Evolutionary conservation across 2,329 filamentous ascomycete genomes (phyloP).

Genomic region (Tolypocladium sp.): DNA sequence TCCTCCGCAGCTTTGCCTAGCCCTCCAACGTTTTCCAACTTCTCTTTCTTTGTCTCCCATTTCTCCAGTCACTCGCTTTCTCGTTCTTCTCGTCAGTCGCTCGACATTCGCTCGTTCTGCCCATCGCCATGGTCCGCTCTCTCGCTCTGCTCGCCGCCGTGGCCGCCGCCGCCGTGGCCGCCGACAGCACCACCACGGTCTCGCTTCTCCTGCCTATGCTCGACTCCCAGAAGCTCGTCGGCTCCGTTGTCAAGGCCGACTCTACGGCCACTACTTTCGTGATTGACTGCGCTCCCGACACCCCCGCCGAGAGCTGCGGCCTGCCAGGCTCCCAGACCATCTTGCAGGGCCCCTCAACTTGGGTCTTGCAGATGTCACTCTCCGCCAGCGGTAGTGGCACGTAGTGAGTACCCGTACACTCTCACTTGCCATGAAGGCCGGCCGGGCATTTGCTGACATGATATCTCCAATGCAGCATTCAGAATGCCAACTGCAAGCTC

Average conservation of each 20-base stretch:
- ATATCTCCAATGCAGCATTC: constrained; percentile 3
- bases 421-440: background rate
- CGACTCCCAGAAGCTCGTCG: constrained; percentile 14
- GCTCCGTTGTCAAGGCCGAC: constrained; percentile 19
- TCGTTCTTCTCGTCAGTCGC: background rate
- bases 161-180: constrained; percentile 9
- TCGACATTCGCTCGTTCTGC: background rate
- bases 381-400: background rate
- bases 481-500: constrained; percentile 14
- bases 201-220: constrained; percentile 17
- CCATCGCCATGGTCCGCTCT: constrained; percentile 13
- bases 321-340: constrained; percentile 9
- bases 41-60: background rate
- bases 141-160: constrained; percentile 15
- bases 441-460: background rate
- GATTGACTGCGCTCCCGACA: constrained; percentile 13
- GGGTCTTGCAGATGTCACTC: constrained; percentile 4
- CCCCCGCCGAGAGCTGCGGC: constrained; percentile 14
- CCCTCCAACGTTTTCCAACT: background rate
- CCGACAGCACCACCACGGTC: constrained; percentile 16
- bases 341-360: constrained; percentile 18
- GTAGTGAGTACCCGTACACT: background rate
- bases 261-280: constrained; percentile 18
- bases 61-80: background rate
- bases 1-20: too few species aligned